Base-by-base conservation (phyloP, 352 stramenopile genomes). In the Globisporangium solare region DNA sequence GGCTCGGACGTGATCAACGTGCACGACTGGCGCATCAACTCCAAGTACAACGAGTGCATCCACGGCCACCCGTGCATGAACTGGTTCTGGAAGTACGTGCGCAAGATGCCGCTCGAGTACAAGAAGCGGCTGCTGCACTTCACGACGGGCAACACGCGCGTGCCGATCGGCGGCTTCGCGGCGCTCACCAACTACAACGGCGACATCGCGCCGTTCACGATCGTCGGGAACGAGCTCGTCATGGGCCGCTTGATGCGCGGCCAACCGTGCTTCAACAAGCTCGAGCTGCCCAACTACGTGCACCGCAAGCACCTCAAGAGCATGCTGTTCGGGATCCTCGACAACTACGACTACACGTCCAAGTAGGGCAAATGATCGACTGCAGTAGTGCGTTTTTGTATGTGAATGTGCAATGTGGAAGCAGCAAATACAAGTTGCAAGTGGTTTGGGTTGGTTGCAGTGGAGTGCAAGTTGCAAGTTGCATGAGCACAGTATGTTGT, bases 241-340 rank as follows among this genome's bases (percentile, higher is more conserved):
- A 31, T 27, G 39, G 43, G 46, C 49, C 32, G 31, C 18, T 58
- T 56, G 18, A 39, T 56, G 21, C 41, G 49, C 31, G 45, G 20
- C 13, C 32, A 57, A n/a, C 21, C 54, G 31, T 60, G 54, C 46
- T 60, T 60, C 39, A 60, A 60, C 21, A 46, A 45, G 10, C n/a
- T 97, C 63, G 89, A 97, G 71, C 67, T 97, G 7, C 87, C 89
- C 35, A 50, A 92, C 31, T 97, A 94, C 63, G 75, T 83, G 22
- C 69, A 59, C 8, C 88, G 83, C 64, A 72, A 77, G 42, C 78
- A 96, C 41, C 32, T 66, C 17, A 56, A 37, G 45, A 66, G 37
- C 18, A n/a, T 61, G 4, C 53, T 61, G 21, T 51, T 50, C 18
- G 45, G 22, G 31, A 50, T 50, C 45, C 17, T 21, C n/a, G 22